phyloP scores from a whole-genome alignment of 129 eudicot species.

The Tagetes patula region DNA sequence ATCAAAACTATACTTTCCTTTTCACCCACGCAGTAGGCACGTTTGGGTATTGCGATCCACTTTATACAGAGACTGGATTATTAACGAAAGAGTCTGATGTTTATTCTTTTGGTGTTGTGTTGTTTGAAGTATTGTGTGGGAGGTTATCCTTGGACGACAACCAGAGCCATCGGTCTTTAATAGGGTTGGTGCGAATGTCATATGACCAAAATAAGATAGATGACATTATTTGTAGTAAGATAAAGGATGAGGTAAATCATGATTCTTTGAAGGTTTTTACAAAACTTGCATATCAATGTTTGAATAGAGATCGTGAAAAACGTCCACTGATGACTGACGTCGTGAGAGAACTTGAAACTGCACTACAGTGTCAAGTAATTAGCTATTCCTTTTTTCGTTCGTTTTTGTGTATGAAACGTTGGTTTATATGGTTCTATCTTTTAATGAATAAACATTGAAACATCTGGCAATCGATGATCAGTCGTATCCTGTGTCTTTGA shows the following conservation, averaged over 20 bases:
- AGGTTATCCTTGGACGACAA: conserved; percentile 8
- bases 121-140: conserved; percentile 34
- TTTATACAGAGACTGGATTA: conserved; percentile 1
- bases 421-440: no score
- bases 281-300: conserved; percentile 9
- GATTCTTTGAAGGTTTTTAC: neutral
- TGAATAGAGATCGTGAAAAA: conserved; percentile 1
- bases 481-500: no score
- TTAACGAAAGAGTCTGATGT: conserved; percentile 38
- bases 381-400: neutral
- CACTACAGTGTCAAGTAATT: conserved; percentile 18
- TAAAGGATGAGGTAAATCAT: conserved; percentile 7
- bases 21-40: conserved; percentile 2
- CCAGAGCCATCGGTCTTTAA: neutral
- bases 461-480: no score
- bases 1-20: neutral
- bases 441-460: no score
- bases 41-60: conserved; percentile 20
- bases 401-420: no score
- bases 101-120: conserved; percentile 38
- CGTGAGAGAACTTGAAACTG: conserved; percentile 1
- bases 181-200: neutral
- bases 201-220: neutral
- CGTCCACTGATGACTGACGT: neutral
- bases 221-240: neutral